phyloP scores from a whole-genome alignment of 2,329 filamentous ascomycete genomes.

The Fusarium staphyleae region DNA sequence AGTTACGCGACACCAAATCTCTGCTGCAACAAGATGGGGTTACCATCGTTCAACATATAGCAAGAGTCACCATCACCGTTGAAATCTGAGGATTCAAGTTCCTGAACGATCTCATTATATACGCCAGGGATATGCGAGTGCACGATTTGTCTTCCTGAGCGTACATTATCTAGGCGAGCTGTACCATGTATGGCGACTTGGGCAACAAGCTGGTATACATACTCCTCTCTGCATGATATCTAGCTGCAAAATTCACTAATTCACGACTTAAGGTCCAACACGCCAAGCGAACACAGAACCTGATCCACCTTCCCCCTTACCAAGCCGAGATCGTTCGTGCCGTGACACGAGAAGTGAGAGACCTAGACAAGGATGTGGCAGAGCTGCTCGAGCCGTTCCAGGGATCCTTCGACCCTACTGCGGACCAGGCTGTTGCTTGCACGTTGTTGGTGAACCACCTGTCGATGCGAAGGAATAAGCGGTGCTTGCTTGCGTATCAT shows the following conservation, averaged over 20 bases:
- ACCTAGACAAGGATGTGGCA: constrained; percentile 85
- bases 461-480: constrained; percentile 94
- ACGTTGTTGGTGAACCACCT: constrained; percentile 92
- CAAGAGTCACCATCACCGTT: neutral
- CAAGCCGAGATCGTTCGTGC: constrained; percentile 89
- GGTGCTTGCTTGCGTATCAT: constrained; percentile 94
- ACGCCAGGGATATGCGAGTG: neutral
- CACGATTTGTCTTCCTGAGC: neutral
- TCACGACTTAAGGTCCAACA: constrained; percentile 75
- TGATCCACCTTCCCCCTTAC: constrained; percentile 87
- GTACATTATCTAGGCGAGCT: constrained; percentile 2
- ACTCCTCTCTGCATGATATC: neutral
- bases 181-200: constrained; percentile 82
- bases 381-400: constrained; percentile 82
- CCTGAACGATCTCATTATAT: neutral
- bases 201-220: constrained; percentile 79
- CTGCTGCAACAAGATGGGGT: constrained; percentile 6
- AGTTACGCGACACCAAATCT: constrained; percentile 30
- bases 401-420: constrained; percentile 83
- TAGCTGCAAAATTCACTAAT: constrained; percentile 3
- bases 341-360: constrained; percentile 89
- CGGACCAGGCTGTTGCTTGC: constrained; percentile 84
- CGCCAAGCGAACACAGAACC: constrained; percentile 90
- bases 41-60: constrained; percentile 14
- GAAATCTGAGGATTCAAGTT: neutral